Base-by-base conservation (phyloP, 768 basidiomycete species). In the Termitomyces eurrhizus region DNA sequence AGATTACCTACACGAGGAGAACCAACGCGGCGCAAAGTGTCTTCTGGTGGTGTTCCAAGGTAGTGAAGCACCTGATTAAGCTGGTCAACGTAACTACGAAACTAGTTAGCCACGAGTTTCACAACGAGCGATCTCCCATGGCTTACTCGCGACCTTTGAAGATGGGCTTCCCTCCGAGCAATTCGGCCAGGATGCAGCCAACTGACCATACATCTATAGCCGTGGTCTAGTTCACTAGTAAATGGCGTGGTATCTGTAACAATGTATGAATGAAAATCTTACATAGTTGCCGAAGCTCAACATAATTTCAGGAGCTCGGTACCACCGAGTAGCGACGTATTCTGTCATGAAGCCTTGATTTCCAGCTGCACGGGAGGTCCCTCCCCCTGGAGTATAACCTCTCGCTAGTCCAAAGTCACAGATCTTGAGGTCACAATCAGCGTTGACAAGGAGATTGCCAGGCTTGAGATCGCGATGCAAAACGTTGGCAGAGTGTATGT, bases 241-340 rank as follows among this genome's bases (percentile, higher is more conserved):
- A 76, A 65, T 29, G 58, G 35, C 39, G 37, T 18, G 46, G 53
- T 32, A 14, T 11, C 45, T 6, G 58, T 21, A 53, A 46, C 14
- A 12, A 4, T 16, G 58, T 35, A 14, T 39, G 24, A 16, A 60
- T 32, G 29, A 54, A 45, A 26, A 13, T 78, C 90, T 72, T 66
- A 94, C 94, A 69, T 94, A 94, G 77, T 94, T 94, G 24, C 92
- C 92, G 67, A 94, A 96, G 77, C 93, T 95, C 67, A 98, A 72
- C 97, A 98, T 99, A 75, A 98, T 99, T 77, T 99, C 97, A 0
- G 97, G 96, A 24, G 96, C 96, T 39, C 96, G 82, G 72, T 99
- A 99, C 96, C 96, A 98, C 59, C 96, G 83, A 8, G 96, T 99
- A n/a, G 96, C 96, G 36, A 98, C 91, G 72, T 96, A 98, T 76